These are phyloP conservation scores for Solanum etuberosum DNA, from an alignment of 257 asterid species.

Conservation along the genomic window DNA sequence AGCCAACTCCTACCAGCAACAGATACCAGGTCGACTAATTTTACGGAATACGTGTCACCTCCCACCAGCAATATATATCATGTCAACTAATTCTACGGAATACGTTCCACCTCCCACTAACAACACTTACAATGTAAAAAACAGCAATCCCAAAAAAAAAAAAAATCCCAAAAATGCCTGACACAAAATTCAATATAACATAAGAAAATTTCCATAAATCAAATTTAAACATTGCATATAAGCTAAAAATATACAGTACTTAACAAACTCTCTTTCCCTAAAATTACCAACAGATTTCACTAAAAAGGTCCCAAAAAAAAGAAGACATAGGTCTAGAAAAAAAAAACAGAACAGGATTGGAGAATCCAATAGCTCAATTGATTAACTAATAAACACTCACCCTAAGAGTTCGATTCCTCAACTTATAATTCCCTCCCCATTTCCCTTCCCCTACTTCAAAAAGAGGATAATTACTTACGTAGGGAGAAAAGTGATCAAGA, in stretches of 20 bases:
- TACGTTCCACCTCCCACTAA: neutral
- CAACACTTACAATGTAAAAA: neutral
- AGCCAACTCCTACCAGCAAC: too few relatives aligned
- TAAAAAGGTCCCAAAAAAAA: neutral
- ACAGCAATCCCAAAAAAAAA: neutral
- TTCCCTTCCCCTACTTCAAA: neutral
- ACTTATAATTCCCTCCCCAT: neutral
- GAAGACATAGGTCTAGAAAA: neutral
- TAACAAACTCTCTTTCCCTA: neutral
- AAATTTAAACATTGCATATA: neutral
- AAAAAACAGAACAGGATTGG: neutral
- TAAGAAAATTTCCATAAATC: neutral
- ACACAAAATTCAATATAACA: neutral
- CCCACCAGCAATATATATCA: neutral
- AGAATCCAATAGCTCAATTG: neutral
- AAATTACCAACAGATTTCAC: neutral
- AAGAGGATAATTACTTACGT: conserved; percentile 21
- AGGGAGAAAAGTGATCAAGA: conserved; percentile 91
- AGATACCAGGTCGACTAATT: too few relatives aligned
- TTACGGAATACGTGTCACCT: neutral
- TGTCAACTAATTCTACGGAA: neutral
- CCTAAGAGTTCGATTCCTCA: neutral
- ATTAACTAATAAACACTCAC: neutral
- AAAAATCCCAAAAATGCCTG: neutral
- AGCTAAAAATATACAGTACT: neutral